Evolutionary conservation across 1,284 basidiomycete species (phyloP).

Genomic region (Puccinia polysora): DNA sequence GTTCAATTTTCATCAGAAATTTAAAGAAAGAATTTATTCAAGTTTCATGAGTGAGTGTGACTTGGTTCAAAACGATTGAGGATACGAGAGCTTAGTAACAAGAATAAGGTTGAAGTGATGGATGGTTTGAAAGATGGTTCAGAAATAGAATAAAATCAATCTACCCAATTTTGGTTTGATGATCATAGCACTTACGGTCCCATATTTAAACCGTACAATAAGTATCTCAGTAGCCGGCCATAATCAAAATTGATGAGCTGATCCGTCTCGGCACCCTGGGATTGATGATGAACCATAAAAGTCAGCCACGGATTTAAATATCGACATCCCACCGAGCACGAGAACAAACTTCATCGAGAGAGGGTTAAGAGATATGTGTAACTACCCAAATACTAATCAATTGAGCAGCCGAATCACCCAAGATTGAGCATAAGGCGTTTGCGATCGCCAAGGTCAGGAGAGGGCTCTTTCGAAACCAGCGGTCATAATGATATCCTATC

Average conservation of each 20-base stretch:
- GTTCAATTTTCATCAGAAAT: too few species aligned
- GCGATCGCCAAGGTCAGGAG: slow-evolving; percentile 18
- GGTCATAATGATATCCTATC: slow-evolving; percentile 25
- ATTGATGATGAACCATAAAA: background rate
- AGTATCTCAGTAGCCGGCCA: slow-evolving; percentile 15
- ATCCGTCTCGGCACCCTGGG: slow-evolving; percentile 1
- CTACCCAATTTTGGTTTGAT: slow-evolving; percentile 22
- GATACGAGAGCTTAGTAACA: background rate
- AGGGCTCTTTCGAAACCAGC: slow-evolving; percentile 29
- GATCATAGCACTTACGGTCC: slow-evolving; percentile 35
- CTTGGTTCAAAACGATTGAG: too few species aligned
- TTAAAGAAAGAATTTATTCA: background rate
- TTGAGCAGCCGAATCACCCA: slow-evolving; percentile 29
- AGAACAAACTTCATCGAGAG: background rate
- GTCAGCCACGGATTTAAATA: background rate
- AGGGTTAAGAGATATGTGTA: too few species aligned
- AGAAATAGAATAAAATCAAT: slow-evolving; percentile 14
- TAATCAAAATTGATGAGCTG: slow-evolving; percentile 8
- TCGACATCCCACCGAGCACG: background rate
- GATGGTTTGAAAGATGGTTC: background rate
- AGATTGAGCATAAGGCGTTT: slow-evolving; percentile 27
- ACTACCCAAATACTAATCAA: slow-evolving; percentile 26
- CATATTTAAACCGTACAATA: slow-evolving; percentile 36
- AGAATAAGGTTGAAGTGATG: slow-evolving; percentile 2
- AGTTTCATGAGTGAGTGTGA: background rate